These are phyloP conservation scores for Zalaria obscura DNA, from an alignment of 2,329 filamentous ascomycete species.

Conservation along the genomic window DNA sequence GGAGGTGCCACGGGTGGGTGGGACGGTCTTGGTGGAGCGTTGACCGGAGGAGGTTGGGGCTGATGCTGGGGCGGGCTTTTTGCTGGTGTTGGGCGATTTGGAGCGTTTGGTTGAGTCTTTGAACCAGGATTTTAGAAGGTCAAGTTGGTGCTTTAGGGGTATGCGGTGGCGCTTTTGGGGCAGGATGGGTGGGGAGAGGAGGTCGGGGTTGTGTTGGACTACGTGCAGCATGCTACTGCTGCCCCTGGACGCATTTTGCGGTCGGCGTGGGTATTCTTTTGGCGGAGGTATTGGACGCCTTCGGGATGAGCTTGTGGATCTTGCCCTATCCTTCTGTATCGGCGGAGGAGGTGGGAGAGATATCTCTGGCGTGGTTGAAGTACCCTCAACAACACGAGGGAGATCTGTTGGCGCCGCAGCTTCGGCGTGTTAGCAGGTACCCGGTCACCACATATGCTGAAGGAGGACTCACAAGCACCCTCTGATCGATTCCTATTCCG, in stretches of 20 bases:
- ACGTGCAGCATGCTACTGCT: constrained; percentile 76
- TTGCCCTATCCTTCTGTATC: constrained; percentile 63
- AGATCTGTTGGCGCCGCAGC: constrained; percentile 54
- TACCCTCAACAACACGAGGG: constrained; percentile 60
- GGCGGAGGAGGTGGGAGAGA: constrained; percentile 47
- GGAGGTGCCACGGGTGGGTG: not conserved
- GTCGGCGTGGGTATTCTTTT: constrained; percentile 65
- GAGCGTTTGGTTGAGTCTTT: constrained; percentile 52
- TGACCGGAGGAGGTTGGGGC: constrained; percentile 6
- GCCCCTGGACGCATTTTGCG: constrained; percentile 19
- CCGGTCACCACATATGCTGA: not conserved
- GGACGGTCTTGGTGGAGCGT: constrained; percentile 1
- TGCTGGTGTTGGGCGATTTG: constrained; percentile 33
- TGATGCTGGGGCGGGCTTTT: constrained; percentile 4
- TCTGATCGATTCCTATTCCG: constrained; percentile 53
- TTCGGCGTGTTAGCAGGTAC: constrained; percentile 8
- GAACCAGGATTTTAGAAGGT: constrained; percentile 59
- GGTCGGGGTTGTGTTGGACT: constrained; percentile 54
- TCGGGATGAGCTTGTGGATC: constrained; percentile 63
- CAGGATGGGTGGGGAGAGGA: constrained; percentile 37
- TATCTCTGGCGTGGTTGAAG: constrained; percentile 21
- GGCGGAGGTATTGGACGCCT: constrained; percentile 70
- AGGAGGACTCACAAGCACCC: constrained; percentile 7
- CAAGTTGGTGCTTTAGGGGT: constrained; percentile 51
- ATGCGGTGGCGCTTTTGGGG: constrained; percentile 43